These are phyloP conservation scores for Trebouxiophyceae sp. DNA, from an alignment of 163 green algal genomes.

Conservation along the genomic window DNA sequence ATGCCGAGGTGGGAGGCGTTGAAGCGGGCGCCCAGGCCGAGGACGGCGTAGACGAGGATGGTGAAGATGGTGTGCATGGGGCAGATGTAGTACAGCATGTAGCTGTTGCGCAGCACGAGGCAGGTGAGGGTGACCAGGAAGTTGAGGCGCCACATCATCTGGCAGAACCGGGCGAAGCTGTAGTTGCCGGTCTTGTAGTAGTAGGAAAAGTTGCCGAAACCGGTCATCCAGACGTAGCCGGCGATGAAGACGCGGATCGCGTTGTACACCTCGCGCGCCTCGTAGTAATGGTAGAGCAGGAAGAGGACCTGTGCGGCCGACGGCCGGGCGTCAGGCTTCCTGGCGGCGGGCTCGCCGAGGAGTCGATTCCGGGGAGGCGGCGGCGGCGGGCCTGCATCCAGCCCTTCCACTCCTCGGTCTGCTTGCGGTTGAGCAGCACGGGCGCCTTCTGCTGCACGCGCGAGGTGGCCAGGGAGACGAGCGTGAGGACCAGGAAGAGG, in stretches of 20 bases:
- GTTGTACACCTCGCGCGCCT: constrained; percentile 91
- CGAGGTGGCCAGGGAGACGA: constrained; percentile 45
- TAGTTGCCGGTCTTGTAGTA: constrained; percentile 93
- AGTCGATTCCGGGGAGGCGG: too few species aligned
- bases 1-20: constrained; percentile 66
- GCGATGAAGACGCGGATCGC: constrained; percentile 95
- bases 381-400: constrained; percentile 99
- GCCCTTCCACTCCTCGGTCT: constrained; percentile 98
- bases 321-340: too few species aligned
- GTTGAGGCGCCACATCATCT: constrained; percentile 91
- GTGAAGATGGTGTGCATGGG: constrained; percentile 98
- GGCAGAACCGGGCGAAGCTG: constrained; percentile 64
- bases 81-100: constrained; percentile 99
- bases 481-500: constrained; percentile 69
- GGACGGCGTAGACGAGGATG: constrained; percentile 76
- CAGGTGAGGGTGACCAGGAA: constrained; percentile 77
- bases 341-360: too few species aligned
- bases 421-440: constrained; percentile 75
- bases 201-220: constrained; percentile 95
- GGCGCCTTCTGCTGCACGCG: constrained; percentile 46
- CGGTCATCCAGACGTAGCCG: constrained; percentile 97
- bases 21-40: constrained; percentile 38
- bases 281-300: constrained; percentile 96
- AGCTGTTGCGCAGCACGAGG: constrained; percentile 77
- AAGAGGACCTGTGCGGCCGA: constrained; percentile 96